phyloP scores from a whole-genome alignment of 2,329 filamentous ascomycete species.

The Penicillium sp. region DNA sequence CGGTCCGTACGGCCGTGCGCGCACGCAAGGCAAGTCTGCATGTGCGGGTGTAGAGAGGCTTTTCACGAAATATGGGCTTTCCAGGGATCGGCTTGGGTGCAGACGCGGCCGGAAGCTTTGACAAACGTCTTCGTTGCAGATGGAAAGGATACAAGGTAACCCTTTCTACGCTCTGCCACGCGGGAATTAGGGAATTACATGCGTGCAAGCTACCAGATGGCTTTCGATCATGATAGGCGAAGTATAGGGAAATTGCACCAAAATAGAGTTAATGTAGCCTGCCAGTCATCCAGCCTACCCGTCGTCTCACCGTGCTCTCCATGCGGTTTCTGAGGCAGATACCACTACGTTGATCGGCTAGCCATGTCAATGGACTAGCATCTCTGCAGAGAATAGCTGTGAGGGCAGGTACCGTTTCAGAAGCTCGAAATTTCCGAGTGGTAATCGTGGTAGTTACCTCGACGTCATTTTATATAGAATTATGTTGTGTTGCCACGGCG shows the following conservation, averaged over 20 bases:
- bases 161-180: background rate
- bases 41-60: conserved; percentile 1
- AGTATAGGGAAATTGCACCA: conserved; percentile 15
- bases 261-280: conserved; percentile 25
- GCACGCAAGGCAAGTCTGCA: conserved; percentile 4
- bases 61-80: background rate
- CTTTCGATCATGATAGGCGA: conserved; percentile 4
- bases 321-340: background rate
- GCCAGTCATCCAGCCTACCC: conserved; percentile 12
- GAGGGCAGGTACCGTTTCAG: background rate
- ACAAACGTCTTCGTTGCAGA: background rate
- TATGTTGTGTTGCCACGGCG: conserved; percentile 1
- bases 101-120: background rate
- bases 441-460: background rate
- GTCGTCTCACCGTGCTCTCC: conserved; percentile 7
- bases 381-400: conserved; percentile 1
- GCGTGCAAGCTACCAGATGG: background rate
- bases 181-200: conserved; percentile 4
- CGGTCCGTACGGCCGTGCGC: conserved; percentile 20
- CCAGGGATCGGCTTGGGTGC: background rate
- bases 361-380: conserved; percentile 3
- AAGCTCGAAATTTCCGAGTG: background rate
- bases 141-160: background rate
- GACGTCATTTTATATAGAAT: background rate
- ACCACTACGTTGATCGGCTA: background rate